These are phyloP conservation scores for Metschnikowia arizonensis DNA, from an alignment of 805 yeast genomes.

Conservation along the genomic window DNA sequence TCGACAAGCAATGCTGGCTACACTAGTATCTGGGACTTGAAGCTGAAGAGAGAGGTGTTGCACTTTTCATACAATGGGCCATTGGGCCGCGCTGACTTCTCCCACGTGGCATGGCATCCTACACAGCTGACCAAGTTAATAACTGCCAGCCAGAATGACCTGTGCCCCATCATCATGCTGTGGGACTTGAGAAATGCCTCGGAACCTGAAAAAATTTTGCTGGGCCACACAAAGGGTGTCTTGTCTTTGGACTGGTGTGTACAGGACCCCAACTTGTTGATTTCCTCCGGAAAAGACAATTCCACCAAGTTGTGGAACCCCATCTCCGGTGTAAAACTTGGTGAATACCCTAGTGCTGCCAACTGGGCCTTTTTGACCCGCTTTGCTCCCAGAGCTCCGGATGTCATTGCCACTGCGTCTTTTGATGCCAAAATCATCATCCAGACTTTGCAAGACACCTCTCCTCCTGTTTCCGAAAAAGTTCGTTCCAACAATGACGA, in stretches of 20 bases:
- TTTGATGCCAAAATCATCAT: constrained; percentile 78
- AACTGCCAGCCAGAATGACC: constrained; percentile 83
- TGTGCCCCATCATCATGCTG: constrained; percentile 70
- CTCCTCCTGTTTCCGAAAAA: constrained; percentile 48
- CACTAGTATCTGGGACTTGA: constrained; percentile 92
- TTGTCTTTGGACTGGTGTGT: constrained; percentile 91
- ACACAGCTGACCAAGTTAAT: constrained; percentile 75
- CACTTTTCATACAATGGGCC: constrained; percentile 71
- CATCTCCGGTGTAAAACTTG: constrained; percentile 61
- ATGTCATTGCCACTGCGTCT: constrained; percentile 81
- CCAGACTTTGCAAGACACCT: constrained; percentile 85
- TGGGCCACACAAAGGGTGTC: constrained; percentile 85
- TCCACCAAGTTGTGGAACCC: constrained; percentile 91
- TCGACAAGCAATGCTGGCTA: constrained; percentile 81
- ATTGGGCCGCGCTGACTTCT: constrained; percentile 59
- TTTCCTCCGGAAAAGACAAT: constrained; percentile 93
- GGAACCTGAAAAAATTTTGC: constrained; percentile 74
- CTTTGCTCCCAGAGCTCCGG: constrained; percentile 88
- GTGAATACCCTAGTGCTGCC: constrained; percentile 85
- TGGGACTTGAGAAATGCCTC: constrained; percentile 96
- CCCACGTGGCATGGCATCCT: constrained; percentile 95
- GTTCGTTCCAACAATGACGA: constrained; percentile 51
- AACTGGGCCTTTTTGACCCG: constrained; percentile 90
- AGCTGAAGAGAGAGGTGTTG: constrained; percentile 80
- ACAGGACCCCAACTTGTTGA: constrained; percentile 69